Percentiles rank a stretch among this genome's conserved stretches.
phyloP scores from a whole-genome alignment of 2,329 filamentous ascomycete species.

The Colletotrichum lindemuthianum region DNA sequence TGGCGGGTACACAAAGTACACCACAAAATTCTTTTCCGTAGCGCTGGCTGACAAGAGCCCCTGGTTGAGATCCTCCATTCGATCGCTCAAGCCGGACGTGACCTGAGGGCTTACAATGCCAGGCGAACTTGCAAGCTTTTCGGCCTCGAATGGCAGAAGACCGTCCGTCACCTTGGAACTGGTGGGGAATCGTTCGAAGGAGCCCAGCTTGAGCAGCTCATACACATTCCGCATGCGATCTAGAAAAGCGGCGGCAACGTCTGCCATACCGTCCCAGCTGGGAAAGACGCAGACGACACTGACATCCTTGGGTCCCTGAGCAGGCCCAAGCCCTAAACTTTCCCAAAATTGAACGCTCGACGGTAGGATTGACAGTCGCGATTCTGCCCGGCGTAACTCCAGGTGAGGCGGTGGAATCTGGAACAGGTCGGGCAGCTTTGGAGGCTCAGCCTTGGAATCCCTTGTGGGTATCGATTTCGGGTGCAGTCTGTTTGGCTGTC shows the following conservation, averaged over 20 bases:
- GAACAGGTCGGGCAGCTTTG: constrained; percentile 65
- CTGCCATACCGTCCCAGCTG: constrained; percentile 68
- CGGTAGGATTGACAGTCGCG: constrained; percentile 77
- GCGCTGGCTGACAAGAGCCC: constrained; percentile 54
- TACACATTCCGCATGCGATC: constrained; percentile 76
- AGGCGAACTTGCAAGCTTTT: constrained; percentile 46
- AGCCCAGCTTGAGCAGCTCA: constrained; percentile 78
- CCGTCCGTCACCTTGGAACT: constrained; percentile 58
- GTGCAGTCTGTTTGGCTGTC: constrained; percentile 62
- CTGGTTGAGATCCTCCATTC: constrained; percentile 59
- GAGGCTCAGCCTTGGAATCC: constrained; percentile 55
- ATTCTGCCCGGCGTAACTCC: constrained; percentile 76
- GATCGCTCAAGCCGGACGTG: constrained; percentile 54
- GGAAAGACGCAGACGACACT: constrained; percentile 78
- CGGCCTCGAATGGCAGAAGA: constrained; percentile 60
- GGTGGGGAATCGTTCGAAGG: constrained; percentile 62
- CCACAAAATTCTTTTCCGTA: constrained; percentile 71
- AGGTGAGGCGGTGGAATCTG: constrained; percentile 75
- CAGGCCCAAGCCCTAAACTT: constrained; percentile 77
- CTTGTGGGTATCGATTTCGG: constrained; percentile 56
- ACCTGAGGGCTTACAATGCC: constrained; percentile 29
- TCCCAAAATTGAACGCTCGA: constrained; percentile 85
- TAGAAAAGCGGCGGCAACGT: constrained; percentile 72
- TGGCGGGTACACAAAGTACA: constrained; percentile 81
- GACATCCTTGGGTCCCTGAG: constrained; percentile 76